phyloP scores from a whole-genome alignment of 2,329 filamentous ascomycete genomes.

The Alternaria ventricosa region DNA sequence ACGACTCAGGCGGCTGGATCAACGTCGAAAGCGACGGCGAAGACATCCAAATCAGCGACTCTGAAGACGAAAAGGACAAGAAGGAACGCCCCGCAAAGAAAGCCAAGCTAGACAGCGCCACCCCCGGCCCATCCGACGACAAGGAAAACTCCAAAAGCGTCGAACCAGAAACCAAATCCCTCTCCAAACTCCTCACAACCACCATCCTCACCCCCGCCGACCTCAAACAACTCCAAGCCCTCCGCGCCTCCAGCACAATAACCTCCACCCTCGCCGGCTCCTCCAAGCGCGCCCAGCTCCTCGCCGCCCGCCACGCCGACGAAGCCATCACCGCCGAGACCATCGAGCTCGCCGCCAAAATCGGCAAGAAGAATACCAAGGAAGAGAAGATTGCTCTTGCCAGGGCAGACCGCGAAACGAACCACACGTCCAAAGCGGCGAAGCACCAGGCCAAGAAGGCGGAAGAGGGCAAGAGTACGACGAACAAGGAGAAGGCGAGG shows the following conservation, averaged over 20 bases:
- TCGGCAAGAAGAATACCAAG: slow-evolving; percentile 82
- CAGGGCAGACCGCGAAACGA: slow-evolving; percentile 78
- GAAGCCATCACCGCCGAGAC: slow-evolving; percentile 89
- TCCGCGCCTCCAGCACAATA: slow-evolving; percentile 76
- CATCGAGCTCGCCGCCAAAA: slow-evolving; percentile 83
- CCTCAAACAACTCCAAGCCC: slow-evolving; percentile 89
- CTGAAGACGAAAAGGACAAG: slow-evolving; percentile 69
- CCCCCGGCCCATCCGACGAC: slow-evolving; percentile 45
- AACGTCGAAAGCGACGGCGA: slow-evolving; percentile 83
- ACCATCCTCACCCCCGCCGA: slow-evolving; percentile 95
- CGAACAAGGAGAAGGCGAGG: slow-evolving; percentile 94
- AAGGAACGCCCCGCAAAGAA: slow-evolving; percentile 68
- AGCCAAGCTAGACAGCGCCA: slow-evolving; percentile 59
- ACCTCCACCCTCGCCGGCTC: slow-evolving; percentile 63
- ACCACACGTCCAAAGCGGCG: slow-evolving; percentile 86
- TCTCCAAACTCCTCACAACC: slow-evolving; percentile 79
- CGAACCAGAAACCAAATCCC: slow-evolving; percentile 48
- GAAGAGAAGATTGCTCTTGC: slow-evolving; percentile 87
- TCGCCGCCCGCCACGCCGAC: slow-evolving; percentile 71
- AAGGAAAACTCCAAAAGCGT: slow-evolving; percentile 48
- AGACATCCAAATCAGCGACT: slow-evolving; percentile 74
- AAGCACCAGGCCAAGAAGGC: slow-evolving; percentile 87
- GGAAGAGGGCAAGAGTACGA: slow-evolving; percentile 90
- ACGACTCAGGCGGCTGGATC: slow-evolving; percentile 90
- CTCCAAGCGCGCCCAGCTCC: slow-evolving; percentile 49